Evolutionary conservation across 2,329 filamentous ascomycete genomes (phyloP).

Genomic region (Neopestalotiopsis clavispora): DNA sequence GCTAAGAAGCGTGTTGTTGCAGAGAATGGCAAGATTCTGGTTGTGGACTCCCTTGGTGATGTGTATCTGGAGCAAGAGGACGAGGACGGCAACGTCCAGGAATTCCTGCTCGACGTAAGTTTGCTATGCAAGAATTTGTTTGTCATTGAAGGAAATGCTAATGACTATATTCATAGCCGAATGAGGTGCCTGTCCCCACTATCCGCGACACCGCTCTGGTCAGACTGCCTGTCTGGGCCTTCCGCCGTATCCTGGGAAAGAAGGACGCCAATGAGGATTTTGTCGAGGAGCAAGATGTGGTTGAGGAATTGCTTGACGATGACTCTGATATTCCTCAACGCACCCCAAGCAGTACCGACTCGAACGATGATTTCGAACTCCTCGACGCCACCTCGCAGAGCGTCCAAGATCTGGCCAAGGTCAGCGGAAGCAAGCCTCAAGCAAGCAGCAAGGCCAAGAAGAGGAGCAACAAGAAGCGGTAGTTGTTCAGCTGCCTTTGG

Average conservation of each 20-base stretch:
- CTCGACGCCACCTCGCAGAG: conserved; percentile 56
- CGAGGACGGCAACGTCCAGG: conserved; percentile 81
- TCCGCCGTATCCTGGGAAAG: conserved; percentile 56
- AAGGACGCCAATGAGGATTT: conserved; percentile 35
- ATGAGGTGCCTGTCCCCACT: conserved; percentile 79
- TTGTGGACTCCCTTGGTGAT: conserved; percentile 90
- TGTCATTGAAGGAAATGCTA: neutral
- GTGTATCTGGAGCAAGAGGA: conserved; percentile 94
- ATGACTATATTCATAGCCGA: conserved; percentile 55
- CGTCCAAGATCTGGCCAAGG: conserved; percentile 56
- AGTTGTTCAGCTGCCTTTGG: neutral
- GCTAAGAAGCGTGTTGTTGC: conserved; percentile 87
- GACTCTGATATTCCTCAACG: conserved; percentile 55
- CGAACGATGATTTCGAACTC: conserved; percentile 66
- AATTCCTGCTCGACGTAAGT: conserved; percentile 88
- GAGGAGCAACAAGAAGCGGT: conserved; percentile 59
- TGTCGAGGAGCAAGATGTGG: conserved; percentile 40
- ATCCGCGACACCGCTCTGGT: conserved; percentile 83
- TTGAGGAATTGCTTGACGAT: conserved; percentile 43
- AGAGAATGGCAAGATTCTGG: conserved; percentile 92
- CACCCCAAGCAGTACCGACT: conserved; percentile 62
- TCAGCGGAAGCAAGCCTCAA: conserved; percentile 50
- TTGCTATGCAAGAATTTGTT: conserved; percentile 25
- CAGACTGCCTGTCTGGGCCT: conserved; percentile 77
- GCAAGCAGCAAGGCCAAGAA: conserved; percentile 53